A percentile compares a stretch with the other conserved stretches of the same genome.
Evolutionary conservation across 306 rosid genomes (phyloP).

Genomic region (Dryas octopetala): DNA sequence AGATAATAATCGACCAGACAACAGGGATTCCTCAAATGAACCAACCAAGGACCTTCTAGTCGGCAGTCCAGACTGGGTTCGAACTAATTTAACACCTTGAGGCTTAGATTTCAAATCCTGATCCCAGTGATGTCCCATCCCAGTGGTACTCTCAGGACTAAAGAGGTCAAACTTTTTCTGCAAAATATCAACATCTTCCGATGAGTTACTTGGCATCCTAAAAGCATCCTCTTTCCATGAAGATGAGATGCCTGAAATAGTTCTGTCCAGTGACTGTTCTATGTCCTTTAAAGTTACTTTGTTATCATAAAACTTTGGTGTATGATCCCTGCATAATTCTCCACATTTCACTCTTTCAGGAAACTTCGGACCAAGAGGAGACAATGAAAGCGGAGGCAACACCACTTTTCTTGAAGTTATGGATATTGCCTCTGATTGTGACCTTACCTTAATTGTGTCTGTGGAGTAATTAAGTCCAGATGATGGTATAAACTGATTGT

Average conservation of each 20-base stretch:
- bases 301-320: constrained; percentile 34
- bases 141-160: constrained; percentile 33
- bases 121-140: constrained; percentile 39
- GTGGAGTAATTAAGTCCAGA: constrained; percentile 25
- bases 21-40: constrained; percentile 83
- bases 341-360: constrained; percentile 37
- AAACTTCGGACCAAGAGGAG: constrained; percentile 66
- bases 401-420: constrained; percentile 37
- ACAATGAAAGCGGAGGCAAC: constrained; percentile 52
- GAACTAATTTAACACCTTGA: constrained; percentile 32
- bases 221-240: constrained; percentile 27
- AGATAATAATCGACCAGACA: constrained; percentile 67
- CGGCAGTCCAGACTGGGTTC: constrained; percentile 40
- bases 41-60: constrained; percentile 74
- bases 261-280: constrained; percentile 45
- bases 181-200: constrained; percentile 32
- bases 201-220: constrained; percentile 29
- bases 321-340: constrained; percentile 25
- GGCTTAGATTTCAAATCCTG: constrained; percentile 42
- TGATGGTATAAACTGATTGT: constrained; percentile 28
- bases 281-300: constrained; percentile 39
- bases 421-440: constrained; percentile 32
- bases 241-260: constrained; percentile 32
- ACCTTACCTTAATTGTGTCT: constrained; percentile 31
- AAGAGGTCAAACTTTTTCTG: constrained; percentile 35